These are phyloP conservation scores for Rhododendron henanense DNA, from an alignment of 148 eudicot genomes.

Conservation along the genomic window DNA sequence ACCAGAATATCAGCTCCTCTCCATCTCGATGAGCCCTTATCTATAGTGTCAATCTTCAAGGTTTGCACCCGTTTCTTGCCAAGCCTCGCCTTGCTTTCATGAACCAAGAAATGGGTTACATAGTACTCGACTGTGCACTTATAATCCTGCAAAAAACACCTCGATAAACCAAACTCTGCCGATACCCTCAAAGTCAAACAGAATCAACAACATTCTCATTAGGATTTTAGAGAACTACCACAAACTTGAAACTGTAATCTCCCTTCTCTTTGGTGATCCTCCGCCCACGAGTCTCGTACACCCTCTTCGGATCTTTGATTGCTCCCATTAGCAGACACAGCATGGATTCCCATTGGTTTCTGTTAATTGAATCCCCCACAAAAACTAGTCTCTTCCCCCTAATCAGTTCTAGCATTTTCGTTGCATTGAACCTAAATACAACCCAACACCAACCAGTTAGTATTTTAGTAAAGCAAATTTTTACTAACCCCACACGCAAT, in stretches of 20 bases:
- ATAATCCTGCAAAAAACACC: conserved; percentile 60
- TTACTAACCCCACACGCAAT: conserved; percentile 1
- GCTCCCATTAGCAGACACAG: conserved; percentile 79
- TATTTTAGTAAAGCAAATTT: background rate
- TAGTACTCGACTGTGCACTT: conserved; percentile 83
- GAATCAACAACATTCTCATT: background rate
- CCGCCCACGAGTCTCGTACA: conserved; percentile 78
- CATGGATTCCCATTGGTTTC: conserved; percentile 98
- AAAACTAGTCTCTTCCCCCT: conserved; percentile 90
- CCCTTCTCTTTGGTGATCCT: conserved; percentile 77
- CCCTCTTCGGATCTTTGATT: conserved; percentile 74
- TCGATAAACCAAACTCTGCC: background rate
- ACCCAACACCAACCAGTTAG: background rate
- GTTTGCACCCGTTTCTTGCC: conserved; percentile 75
- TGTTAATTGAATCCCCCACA: conserved; percentile 88
- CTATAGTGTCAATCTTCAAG: conserved; percentile 72
- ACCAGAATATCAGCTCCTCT: conserved; percentile 90
- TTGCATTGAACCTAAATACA: conserved; percentile 68
- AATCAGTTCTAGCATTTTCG: conserved; percentile 69
- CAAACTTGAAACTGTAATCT: conserved; percentile 71
- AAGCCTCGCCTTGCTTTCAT: conserved; percentile 80
- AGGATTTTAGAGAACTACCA: conserved; percentile 35
- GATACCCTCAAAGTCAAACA: background rate
- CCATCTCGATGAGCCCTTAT: conserved; percentile 85
- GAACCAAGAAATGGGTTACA: conserved; percentile 85